phyloP scores from a whole-genome alignment of 139 green algal species.

The Pleodorina starrii region DNA sequence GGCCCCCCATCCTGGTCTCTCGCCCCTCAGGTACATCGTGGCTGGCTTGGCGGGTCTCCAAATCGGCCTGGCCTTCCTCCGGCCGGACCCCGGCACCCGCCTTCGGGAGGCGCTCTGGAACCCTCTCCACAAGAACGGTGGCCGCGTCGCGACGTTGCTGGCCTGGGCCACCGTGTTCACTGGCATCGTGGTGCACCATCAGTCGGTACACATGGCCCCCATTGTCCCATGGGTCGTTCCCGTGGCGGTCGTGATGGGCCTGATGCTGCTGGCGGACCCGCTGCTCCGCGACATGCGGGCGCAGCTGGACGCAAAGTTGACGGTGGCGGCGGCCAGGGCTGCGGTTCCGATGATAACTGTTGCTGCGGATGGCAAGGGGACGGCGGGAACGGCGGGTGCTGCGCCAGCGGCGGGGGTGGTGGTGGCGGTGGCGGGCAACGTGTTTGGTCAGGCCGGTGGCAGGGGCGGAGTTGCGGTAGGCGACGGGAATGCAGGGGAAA shows the following conservation, averaged over 20 bases:
- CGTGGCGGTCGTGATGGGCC: conserved; percentile 5
- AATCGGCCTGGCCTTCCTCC: conserved; percentile 6
- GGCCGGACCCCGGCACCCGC: conserved; percentile 24
- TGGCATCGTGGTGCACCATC: neutral
- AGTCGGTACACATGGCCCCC: neutral
- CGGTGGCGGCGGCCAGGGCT: neutral
- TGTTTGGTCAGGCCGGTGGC: neutral
- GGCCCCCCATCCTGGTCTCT: neutral
- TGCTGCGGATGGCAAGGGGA: too few relatives aligned
- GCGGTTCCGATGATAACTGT: too few relatives aligned
- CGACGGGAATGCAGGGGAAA: too few relatives aligned
- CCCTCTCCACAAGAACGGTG: conserved; percentile 28
- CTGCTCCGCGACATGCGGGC: conserved; percentile 11
- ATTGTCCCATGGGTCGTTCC: conserved; percentile 17
- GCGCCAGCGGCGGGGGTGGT: neutral
- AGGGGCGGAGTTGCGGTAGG: too few relatives aligned
- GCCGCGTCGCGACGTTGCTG: neutral
- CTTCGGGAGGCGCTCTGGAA: conserved; percentile 15
- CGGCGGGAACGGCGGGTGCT: too few relatives aligned
- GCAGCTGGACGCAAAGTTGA: neutral
- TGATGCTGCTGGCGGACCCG: neutral
- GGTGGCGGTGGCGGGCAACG: neutral
- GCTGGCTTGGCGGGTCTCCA: conserved; percentile 3
- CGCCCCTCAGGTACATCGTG: conserved; percentile 9
- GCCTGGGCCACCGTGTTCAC: conserved; percentile 8